Percentiles rank a stretch among this genome's conserved stretches.
Evolutionary conservation across 192 early-diverging fungal genomes (phyloP).

Genomic region (Jimgerdemannia flammicorona): DNA sequence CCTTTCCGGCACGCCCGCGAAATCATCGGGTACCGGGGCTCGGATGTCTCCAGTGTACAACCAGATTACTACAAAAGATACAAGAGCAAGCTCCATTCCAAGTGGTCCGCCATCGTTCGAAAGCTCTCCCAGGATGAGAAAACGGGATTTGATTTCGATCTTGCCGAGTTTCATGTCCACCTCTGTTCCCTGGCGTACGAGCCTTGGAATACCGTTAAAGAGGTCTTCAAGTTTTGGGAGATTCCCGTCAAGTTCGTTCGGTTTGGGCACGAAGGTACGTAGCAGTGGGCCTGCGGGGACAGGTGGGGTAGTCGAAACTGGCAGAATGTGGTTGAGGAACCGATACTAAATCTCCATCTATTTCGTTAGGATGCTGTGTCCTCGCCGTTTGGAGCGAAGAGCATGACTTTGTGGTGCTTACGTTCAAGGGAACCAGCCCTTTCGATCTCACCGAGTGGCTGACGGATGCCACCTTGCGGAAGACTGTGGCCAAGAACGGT

Average conservation of each 20-base stretch:
- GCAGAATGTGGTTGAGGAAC: not conserved
- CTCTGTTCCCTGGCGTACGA: not conserved
- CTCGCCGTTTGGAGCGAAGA: not conserved
- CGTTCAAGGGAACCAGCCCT: not conserved
- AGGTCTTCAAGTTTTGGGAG: not conserved
- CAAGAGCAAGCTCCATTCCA: no score
- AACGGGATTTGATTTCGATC: not conserved
- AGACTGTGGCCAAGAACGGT: not conserved
- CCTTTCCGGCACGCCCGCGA: not conserved
- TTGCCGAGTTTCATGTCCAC: not conserved
- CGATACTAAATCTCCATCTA: not conserved
- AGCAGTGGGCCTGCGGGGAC: no score
- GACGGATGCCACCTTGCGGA: not conserved
- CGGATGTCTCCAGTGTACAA: no score
- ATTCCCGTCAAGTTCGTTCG: not conserved
- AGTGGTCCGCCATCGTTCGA: not conserved
- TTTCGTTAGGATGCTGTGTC: not conserved
- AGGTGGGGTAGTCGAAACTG: no score
- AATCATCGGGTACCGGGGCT: no score
- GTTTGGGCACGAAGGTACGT: not conserved
- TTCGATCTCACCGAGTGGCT: not conserved
- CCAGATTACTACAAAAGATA: no score
- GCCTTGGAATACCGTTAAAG: not conserved
- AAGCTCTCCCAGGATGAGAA: not conserved
- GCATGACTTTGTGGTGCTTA: not conserved